Percentiles rank a stretch among this genome's conserved stretches.
phyloP scores from a whole-genome alignment of 441 rosid species.

The Isatis lusitanica region DNA sequence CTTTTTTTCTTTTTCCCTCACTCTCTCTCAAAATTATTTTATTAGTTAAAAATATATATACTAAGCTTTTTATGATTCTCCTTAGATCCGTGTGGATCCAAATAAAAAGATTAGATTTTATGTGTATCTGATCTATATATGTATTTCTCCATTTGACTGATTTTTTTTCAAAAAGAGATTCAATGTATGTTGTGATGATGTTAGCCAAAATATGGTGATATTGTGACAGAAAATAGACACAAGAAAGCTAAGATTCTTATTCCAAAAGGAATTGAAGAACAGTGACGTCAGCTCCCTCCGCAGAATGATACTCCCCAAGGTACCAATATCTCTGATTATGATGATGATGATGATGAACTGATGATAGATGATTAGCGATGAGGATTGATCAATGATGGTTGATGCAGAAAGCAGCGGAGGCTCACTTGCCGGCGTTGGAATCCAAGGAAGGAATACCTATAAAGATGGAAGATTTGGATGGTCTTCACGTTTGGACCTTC shows the following conservation, averaged over 20 bases:
- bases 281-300: constrained; percentile 92
- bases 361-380: not conserved
- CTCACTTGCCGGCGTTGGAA: constrained; percentile 75
- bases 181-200: constrained; percentile 16
- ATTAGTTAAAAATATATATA: not conserved
- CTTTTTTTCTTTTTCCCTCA: no score
- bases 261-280: constrained; percentile 92
- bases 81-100: not conserved
- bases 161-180: not conserved
- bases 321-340: constrained; percentile 23
- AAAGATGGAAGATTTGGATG: constrained; percentile 81
- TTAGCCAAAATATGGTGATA: not conserved
- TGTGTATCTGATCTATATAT: not conserved
- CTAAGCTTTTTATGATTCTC: not conserved
- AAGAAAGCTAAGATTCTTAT: constrained; percentile 68
- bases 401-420: constrained; percentile 85
- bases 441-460: constrained; percentile 84
- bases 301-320: constrained; percentile 97
- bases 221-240: constrained; percentile 71
- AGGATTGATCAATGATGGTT: constrained; percentile 4
- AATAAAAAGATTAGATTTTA: not conserved
- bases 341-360: not conserved
- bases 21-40: not conserved
- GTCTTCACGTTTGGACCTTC: constrained; percentile 84
- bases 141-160: not conserved